Percentiles rank a stretch among this genome's conserved stretches.
Conservation (phyloP, 495 filamentous ascomycete genomes). For the Bryoglossum gracile region DNA sequence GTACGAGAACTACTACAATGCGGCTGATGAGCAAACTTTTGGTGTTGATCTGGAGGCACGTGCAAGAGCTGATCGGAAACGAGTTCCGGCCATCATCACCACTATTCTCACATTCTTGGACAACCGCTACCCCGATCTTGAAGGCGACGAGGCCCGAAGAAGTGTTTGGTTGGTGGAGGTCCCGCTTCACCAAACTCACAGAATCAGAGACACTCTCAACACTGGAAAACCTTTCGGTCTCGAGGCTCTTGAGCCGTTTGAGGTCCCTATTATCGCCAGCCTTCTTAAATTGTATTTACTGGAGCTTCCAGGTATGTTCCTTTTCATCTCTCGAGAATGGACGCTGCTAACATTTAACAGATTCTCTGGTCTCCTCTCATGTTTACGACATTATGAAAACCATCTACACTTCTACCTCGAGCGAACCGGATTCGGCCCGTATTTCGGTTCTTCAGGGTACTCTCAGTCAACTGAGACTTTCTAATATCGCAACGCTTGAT, state of each 20-base stretch:
- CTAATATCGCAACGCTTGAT: slow-evolving; percentile 97
- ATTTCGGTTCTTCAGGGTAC: slow-evolving; percentile 93
- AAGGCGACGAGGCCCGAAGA: slow-evolving; percentile 89
- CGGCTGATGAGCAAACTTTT: slow-evolving; percentile 95
- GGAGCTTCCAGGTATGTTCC: slow-evolving; percentile 76
- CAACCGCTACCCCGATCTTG: slow-evolving; percentile 92
- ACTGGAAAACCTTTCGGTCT: slow-evolving; percentile 75
- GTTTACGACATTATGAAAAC: slow-evolving; percentile 99
- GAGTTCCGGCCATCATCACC: slow-evolving; percentile 88
- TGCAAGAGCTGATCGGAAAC: slow-evolving; percentile 87
- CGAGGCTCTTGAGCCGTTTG: slow-evolving; percentile 75
- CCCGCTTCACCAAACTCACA: slow-evolving; percentile 76
- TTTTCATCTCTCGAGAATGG: neutral
- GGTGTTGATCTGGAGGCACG: slow-evolving; percentile 94
- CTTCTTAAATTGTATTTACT: slow-evolving; percentile 92
- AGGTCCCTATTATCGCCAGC: slow-evolving; percentile 89
- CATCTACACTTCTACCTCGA: slow-evolving; percentile 81
- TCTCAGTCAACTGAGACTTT: slow-evolving; percentile 85
- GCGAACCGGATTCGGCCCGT: slow-evolving; percentile 61
- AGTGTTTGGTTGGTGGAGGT: slow-evolving; percentile 94
- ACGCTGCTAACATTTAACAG: slow-evolving; percentile 36
- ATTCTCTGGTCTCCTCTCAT: slow-evolving; percentile 95
- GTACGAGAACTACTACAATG: slow-evolving; percentile 99
- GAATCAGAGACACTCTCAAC: slow-evolving; percentile 74
- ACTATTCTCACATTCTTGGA: slow-evolving; percentile 91